These are phyloP conservation scores for Pseudogymnoascus verrucosus DNA, from an alignment of 2,329 filamentous ascomycete species.

Conservation along the genomic window DNA sequence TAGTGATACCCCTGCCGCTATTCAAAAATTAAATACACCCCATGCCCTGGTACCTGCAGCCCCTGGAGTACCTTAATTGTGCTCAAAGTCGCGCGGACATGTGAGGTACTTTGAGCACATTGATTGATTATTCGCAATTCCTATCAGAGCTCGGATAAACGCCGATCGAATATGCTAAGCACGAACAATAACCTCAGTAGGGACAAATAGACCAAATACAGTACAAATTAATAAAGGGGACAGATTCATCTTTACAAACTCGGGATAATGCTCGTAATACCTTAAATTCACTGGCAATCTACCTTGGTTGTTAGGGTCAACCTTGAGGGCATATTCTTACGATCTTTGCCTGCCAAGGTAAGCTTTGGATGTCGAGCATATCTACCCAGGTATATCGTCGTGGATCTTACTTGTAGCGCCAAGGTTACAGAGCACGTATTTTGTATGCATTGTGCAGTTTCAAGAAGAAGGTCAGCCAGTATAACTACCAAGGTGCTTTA, in stretches of 20 bases:
- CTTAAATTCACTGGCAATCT: not conserved
- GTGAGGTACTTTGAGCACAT: conserved; percentile 6
- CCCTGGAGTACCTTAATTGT: not conserved
- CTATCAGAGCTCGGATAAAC: not conserved
- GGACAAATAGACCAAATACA: not conserved
- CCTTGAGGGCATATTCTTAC: not conserved
- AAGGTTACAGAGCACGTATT: not conserved
- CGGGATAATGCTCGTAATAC: not conserved
- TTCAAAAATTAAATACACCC: not conserved
- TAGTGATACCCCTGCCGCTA: not conserved
- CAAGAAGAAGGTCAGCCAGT: not conserved
- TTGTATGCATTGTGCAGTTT: not conserved
- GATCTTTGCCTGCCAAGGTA: not conserved
- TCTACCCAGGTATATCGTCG: not conserved
- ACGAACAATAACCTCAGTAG: not conserved
- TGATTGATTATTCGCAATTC: conserved; percentile 6
- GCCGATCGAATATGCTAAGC: not conserved
- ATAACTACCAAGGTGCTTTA: conserved; percentile 3
- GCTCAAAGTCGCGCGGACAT: conserved; percentile 4
- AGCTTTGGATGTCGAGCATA: not conserved
- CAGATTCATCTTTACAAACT: not conserved
- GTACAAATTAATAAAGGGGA: not conserved
- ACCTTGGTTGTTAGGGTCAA: not conserved
- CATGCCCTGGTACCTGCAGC: not conserved
- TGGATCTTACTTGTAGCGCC: not conserved